Percentiles rank a stretch among this genome's conserved stretches.
Conservation (phyloP, 192 early-diverging fungal species). For the Fimicolochytrium jonesii region DNA sequence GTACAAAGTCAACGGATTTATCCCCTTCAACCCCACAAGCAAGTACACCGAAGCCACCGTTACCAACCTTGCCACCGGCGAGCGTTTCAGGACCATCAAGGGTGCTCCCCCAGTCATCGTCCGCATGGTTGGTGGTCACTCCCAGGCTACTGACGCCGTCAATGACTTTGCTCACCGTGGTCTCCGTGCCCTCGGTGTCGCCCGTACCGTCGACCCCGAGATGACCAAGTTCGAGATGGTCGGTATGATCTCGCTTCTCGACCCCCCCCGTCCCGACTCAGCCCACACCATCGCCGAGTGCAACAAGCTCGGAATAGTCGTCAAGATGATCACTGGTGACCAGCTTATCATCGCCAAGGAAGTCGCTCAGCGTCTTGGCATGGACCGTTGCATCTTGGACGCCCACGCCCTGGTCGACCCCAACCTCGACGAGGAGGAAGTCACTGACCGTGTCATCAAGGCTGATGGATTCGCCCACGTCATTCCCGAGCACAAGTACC, state of each 20-base stretch:
- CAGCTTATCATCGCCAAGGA: conserved; percentile 93
- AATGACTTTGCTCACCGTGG: conserved; percentile 81
- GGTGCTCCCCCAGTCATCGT: conserved; percentile 93
- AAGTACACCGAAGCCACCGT: conserved; percentile 90
- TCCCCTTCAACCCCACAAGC: conserved; percentile 89
- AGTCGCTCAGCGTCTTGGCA: conserved; percentile 83
- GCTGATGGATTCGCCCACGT: conserved; percentile 96
- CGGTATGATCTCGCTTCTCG: conserved; percentile 88
- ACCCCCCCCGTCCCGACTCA: conserved; percentile 90
- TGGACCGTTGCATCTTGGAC: conserved; percentile 84
- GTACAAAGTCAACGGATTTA: conserved; percentile 85
- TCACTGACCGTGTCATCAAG: conserved; percentile 75
- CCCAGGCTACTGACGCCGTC: conserved; percentile 77
- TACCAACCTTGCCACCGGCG: conserved; percentile 63
- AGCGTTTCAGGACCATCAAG: conserved; percentile 83
- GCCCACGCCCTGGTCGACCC: conserved; percentile 73
- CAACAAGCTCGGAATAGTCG: conserved; percentile 66
- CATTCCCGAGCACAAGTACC: conserved; percentile 96
- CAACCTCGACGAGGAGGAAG: conserved; percentile 68
- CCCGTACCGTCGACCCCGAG: conserved; percentile 67
- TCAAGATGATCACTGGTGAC: conserved; percentile 97
- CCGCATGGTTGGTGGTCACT: conserved; percentile 68
- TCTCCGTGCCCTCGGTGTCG: conserved; percentile 88
- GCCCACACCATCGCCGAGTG: conserved; percentile 79
- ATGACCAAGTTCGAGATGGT: conserved; percentile 75